Evolutionary conservation across 2,329 filamentous ascomycete species (phyloP).

Genomic region (Calonectria pteridis): DNA sequence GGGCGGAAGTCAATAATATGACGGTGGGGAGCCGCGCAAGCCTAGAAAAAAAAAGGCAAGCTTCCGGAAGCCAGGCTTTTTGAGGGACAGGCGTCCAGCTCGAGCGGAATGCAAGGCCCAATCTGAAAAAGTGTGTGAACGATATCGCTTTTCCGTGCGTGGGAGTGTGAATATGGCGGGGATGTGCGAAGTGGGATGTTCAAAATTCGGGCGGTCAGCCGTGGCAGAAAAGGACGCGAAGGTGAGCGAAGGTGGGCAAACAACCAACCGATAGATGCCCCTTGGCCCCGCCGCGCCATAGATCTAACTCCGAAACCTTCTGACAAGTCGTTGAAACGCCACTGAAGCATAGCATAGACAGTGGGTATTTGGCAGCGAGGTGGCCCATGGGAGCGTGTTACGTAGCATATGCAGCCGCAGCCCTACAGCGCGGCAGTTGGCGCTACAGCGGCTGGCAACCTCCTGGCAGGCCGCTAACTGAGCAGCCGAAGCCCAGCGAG

Average conservation of each 20-base stretch:
- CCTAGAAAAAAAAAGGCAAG: background rate
- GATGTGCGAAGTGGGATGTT: conserved; percentile 31
- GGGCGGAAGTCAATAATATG: conserved; percentile 9
- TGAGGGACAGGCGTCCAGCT: background rate
- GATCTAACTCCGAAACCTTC: conserved; percentile 11
- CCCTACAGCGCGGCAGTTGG: conserved; percentile 11
- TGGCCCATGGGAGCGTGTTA: conserved; percentile 6
- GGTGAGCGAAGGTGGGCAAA: background rate
- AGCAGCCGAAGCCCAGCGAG: background rate
- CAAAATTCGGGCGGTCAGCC: conserved; percentile 46
- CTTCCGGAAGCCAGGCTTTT: background rate
- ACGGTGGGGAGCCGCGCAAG: background rate
- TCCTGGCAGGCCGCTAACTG: background rate
- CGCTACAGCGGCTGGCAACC: conserved; percentile 3
- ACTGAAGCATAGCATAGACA: conserved; percentile 5
- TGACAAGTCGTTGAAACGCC: conserved; percentile 13
- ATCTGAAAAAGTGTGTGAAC: conserved; percentile 4
- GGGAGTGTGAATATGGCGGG: conserved; percentile 24
- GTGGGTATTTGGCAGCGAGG: background rate
- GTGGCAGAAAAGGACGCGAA: conserved; percentile 45
- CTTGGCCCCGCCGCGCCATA: background rate
- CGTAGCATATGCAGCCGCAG: background rate
- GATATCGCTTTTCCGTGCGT: conserved; percentile 8
- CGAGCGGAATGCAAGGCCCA: background rate
- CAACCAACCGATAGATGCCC: background rate